Percentiles rank a stretch among this genome's conserved stretches.
Conservation (phyloP, 768 basidiomycete species). For the Lyophyllum semitale region DNA sequence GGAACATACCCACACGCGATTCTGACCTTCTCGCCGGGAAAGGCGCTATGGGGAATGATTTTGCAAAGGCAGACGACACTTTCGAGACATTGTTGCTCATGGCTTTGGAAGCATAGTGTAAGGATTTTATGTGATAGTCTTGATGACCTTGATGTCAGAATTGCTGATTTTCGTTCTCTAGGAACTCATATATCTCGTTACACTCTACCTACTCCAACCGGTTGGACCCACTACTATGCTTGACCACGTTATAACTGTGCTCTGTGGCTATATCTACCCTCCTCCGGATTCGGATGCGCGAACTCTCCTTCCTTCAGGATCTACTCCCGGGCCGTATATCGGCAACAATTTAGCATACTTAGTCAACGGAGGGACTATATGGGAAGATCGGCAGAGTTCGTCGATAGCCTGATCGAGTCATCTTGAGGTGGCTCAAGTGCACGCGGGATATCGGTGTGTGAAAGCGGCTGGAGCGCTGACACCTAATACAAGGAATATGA, state of each 20-base stretch:
- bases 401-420: constrained; percentile 15
- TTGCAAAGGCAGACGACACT: constrained; percentile 61
- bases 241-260: constrained; percentile 38
- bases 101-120: constrained; percentile 27
- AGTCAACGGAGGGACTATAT: constrained; percentile 31
- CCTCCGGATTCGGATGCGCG: constrained; percentile 30
- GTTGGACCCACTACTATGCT: constrained; percentile 54
- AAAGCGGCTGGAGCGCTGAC: constrained; percentile 1
- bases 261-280: constrained; percentile 40
- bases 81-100: constrained; percentile 69
- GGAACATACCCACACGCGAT: constrained; percentile 56
- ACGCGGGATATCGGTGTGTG: neutral
- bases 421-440: neutral
- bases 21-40: constrained; percentile 57
- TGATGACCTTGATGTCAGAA: constrained; percentile 33
- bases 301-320: constrained; percentile 41
- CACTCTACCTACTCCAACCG: constrained; percentile 45
- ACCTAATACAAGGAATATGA: neutral
- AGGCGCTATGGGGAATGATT: constrained; percentile 45
- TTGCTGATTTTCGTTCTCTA: constrained; percentile 59
- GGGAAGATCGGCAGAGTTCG: constrained; percentile 34
- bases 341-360: constrained; percentile 31
- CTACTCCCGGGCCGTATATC: constrained; percentile 35
- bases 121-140: neutral
- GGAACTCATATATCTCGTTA: constrained; percentile 49